These are phyloP conservation scores for Eleusine coracana DNA, from an alignment of 176 grass and related monocot genomes.

Conservation along the genomic window DNA sequence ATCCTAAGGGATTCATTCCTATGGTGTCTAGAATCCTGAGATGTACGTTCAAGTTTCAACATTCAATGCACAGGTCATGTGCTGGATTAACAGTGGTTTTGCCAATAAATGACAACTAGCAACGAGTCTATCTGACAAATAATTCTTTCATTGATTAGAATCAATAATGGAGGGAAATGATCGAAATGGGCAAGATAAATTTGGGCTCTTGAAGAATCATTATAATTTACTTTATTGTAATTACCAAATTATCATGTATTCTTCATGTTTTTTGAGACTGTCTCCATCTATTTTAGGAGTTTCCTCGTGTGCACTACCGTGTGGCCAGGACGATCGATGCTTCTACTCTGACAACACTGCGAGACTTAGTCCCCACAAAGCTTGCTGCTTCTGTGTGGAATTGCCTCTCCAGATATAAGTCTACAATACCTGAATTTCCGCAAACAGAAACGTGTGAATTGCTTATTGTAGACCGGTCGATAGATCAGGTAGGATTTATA, in stretches of 20 bases:
- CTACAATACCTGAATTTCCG: conserved; percentile 72
- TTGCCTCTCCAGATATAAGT: conserved; percentile 61
- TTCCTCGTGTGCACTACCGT: conserved; percentile 84
- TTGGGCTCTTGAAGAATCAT: background rate
- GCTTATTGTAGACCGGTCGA: conserved; percentile 86
- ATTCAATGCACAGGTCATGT: background rate
- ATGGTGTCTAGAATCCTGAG: background rate
- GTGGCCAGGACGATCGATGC: conserved; percentile 74
- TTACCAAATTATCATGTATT: background rate
- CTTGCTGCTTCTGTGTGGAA: conserved; percentile 88
- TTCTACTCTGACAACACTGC: conserved; percentile 70
- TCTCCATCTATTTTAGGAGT: conserved; percentile 62
- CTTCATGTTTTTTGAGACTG: background rate
- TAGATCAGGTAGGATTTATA: conserved; percentile 68
- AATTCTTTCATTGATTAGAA: background rate
- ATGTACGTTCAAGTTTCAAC: background rate
- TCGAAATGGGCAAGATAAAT: background rate
- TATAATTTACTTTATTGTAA: conserved; percentile 19
- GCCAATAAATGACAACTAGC: background rate
- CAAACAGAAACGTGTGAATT: conserved; percentile 88
- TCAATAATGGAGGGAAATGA: background rate
- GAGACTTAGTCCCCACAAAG: conserved; percentile 82
- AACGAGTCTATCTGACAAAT: background rate
- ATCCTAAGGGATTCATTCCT: background rate
- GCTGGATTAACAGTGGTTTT: background rate